A percentile compares a stretch with the other conserved stretches of the same genome.
These are phyloP conservation scores for Gnetum montanum DNA, from an alignment of 75 land plant genomes.

Conservation along the genomic window DNA sequence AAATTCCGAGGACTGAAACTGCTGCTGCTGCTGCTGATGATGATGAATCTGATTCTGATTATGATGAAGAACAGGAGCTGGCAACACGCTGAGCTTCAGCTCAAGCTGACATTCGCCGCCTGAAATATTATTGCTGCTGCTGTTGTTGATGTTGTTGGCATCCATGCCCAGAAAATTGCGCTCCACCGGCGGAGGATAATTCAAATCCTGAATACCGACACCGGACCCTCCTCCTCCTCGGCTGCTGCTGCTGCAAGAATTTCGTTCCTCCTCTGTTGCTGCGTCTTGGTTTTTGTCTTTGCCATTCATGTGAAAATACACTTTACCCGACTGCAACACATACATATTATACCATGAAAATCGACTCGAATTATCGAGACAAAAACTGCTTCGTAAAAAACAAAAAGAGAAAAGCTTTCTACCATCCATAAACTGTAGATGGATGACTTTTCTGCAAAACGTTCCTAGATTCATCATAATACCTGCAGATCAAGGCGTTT, in stretches of 20 bases:
- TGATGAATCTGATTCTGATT: too few species aligned
- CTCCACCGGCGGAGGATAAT: neutral
- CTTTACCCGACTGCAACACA: neutral
- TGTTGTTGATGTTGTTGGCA: neutral
- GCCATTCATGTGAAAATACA: neutral
- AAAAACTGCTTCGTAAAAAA: neutral
- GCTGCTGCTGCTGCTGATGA: neutral
- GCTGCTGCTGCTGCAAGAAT: neutral
- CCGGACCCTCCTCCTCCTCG: neutral
- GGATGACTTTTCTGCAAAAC: neutral
- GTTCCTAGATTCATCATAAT: neutral
- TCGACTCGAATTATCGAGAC: neutral
- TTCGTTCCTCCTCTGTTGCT: too few species aligned
- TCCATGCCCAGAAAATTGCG: neutral
- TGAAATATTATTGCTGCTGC: neutral
- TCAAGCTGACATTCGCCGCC: neutral
- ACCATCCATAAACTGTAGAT: neutral
- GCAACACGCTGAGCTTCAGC: neutral
- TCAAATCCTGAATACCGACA: neutral
- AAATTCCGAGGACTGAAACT: too few species aligned
- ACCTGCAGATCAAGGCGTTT: neutral
- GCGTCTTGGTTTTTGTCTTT: too few species aligned
- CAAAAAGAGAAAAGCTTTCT: neutral
- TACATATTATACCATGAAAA: neutral
- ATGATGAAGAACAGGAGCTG: neutral